Base-by-base conservation (phyloP, 1,284 basidiomycete species). In the Puccinia sorghi region DNA sequence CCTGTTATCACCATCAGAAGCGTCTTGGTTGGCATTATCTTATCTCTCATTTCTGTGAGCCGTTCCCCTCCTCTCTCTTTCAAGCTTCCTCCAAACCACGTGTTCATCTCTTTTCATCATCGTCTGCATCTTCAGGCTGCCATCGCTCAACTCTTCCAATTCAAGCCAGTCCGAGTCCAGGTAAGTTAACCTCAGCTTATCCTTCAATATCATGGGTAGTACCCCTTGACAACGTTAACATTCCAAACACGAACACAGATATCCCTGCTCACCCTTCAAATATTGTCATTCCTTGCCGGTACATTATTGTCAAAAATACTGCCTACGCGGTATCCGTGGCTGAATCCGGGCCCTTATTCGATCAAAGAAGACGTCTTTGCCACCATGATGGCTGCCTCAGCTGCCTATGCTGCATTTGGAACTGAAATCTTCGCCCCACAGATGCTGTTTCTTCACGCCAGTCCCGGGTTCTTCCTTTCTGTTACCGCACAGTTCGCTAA, bases 311-410 rank as follows among this genome's bases (percentile, higher is more conserved):
- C 77, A 13, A 79, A 79, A 72, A 57, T 66, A 25, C 9, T 72
- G 27, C 77, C 77, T 11, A 66, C 69, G 12, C 39, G 70, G 11
- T 64, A 63, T 15, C 67, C 11, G n/a, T 71, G 67, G 67, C 59
- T 79, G 2, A 79, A 79, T 39, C 77, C 77, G 1, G 77, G 70
- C 12, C 70, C 70, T n/a, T 79, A 72, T 39, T 63, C 69, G 4
- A 79, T 79, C 70, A 79, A 79, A 72, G 77, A 79, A 41, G 77
- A 79, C 52, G 77, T 79, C 13, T 79, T 79, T 52, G 77, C 77
- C n/a, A 79, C 77, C n/a, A 50, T 72, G 48, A 79, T 79, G 77
- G 77, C 77, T n/a, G 77, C 77, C 32, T 70, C 77, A 46, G 67
- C 77, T 17, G 77, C 77, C 12, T 79, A 79, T 25, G 77, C 77